Base-by-base conservation (phyloP, 176 grass and related monocot species). In the Pontederia crassipes region DNA sequence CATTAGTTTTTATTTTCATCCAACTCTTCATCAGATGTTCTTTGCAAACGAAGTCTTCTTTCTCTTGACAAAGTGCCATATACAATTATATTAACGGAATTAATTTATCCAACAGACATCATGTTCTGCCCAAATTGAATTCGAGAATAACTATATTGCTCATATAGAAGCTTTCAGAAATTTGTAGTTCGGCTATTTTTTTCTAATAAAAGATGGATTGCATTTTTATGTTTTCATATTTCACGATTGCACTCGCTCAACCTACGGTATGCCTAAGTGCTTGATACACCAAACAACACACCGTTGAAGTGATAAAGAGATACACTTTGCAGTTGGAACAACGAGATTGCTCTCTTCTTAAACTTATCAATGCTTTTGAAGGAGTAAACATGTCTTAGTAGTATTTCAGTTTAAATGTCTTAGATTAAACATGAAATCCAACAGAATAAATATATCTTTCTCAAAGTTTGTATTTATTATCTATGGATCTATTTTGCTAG, bases 271-370 rank as follows among this genome's bases (percentile, higher is more conserved):
- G 9, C 11, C 45, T 8, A 60, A 35, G 14, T 60, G 13, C 57
- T 60, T 61, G 46, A 17, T 47, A 72, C 32, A 27, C 51, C 4
- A 17, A 10, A 26, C 51, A 47, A 72, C 49, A 46, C 60, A 29
- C 32, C 35, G 24, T 16, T 71, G 56, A 55, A 60, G 11, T 52
- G 69, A 59, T 32, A 56, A 72, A 72, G 57, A 72, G 50, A 45
- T 72, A 59, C 26, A 48, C 13, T 55, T 61, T 60, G 56, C 69
- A 61, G 48, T 57, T 72, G 69, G 55, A 59, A 72, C 46, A 2
- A 60, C 20, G 56, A 60, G 69, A 46, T 12, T 51, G 47, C 55
- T 51, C 69, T 10, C 46, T 9, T 51, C 46, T 72, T 58, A 59
- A 26, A 11, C 68, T 71, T 50, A 59, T 20, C 46, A 71, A 56